Evolutionary conservation across 805 yeast species (phyloP), one percentile per base, ranked within the genome.

Genomic region (Cyberlindnera japonica): DNA sequence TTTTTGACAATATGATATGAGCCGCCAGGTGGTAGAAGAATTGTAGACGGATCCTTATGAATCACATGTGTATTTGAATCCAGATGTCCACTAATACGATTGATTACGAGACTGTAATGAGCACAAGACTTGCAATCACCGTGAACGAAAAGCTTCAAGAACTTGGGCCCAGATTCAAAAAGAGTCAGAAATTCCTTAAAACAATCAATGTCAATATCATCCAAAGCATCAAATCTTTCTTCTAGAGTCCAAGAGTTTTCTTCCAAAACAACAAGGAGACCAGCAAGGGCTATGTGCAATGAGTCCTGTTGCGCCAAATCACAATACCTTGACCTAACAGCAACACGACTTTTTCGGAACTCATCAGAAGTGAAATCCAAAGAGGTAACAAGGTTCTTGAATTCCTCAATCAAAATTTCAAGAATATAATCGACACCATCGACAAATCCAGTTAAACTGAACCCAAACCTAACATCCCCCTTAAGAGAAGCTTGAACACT

Each of bases 391-490:
- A 66, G 37, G 1, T 38, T 23, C n/a, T 50, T 49, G 6, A 76
- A 43, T 21, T 61, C 65, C 2, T 43, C 41, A 5, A 69, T 39
- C 0, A 79, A 57, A 1, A 50, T 41, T 5, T 49, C 39, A 4
- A 77, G 39, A 3, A 78, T 57, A 3, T 45, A 43, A 3, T 44
- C 37, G 5, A 74, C 59, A 2, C 75, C 72, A 21, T 59, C 58
- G 0, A 57, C 50, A n/a, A 72, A 71, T 0, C 93, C 91, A 20
- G 72, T 61, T 1, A 79, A 55, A 4, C 71, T 72, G n/a, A 83
- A 50, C 0, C 71, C 58, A 6, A 83, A 53, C 6, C 81, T 72
- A 1, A 71, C 68, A 37, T 71, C 76, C 5, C 84, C 81, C 47
- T 73, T 74, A 12, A 65, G 44, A 4, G 81, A 75, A 0, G 87